phyloP scores from a whole-genome alignment of 1,284 basidiomycete genomes.

The Leccinum fuscescens region DNA sequence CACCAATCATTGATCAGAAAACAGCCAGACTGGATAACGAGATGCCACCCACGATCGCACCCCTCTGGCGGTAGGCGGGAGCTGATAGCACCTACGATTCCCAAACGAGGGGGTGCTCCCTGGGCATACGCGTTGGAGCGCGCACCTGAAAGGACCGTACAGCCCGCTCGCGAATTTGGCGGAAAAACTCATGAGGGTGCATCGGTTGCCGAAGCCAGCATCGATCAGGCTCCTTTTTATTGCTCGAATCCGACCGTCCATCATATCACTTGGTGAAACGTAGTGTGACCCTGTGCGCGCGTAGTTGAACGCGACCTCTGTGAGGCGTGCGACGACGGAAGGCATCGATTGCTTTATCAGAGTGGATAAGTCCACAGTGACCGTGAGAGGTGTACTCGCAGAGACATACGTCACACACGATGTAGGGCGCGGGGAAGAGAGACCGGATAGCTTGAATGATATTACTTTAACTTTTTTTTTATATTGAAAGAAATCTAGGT shows the following conservation, averaged over 20 bases:
- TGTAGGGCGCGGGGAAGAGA: constrained; percentile 82
- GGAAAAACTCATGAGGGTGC: constrained; percentile 96
- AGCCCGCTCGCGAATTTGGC: constrained; percentile 96
- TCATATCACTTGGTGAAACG: constrained; percentile 99
- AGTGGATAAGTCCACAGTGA: constrained; percentile 86
- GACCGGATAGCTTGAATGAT: constrained; percentile 87
- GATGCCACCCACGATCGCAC: constrained; percentile 75
- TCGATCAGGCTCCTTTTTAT: constrained; percentile 89
- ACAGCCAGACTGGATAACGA: background rate
- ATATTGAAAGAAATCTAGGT: constrained; percentile 40
- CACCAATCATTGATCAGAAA: background rate
- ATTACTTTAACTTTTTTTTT: too few species aligned
- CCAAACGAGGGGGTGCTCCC: constrained; percentile 94
- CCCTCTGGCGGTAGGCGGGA: constrained; percentile 82
- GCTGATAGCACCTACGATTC: constrained; percentile 95
- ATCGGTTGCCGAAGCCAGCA: constrained; percentile 79
- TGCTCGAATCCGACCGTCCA: constrained; percentile 91
- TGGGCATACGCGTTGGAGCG: constrained; percentile 55
- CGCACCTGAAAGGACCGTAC: constrained; percentile 95
- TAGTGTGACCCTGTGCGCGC: constrained; percentile 95
- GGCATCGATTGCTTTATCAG: constrained; percentile 78
- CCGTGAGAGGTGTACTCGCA: constrained; percentile 99
- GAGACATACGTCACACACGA: constrained; percentile 96
- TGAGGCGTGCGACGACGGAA: constrained; percentile 77
- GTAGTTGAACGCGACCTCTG: constrained; percentile 90